Evolutionary conservation across 495 filamentous ascomycete species (phyloP).

Genomic region (Penicillium roqueforti): DNA sequence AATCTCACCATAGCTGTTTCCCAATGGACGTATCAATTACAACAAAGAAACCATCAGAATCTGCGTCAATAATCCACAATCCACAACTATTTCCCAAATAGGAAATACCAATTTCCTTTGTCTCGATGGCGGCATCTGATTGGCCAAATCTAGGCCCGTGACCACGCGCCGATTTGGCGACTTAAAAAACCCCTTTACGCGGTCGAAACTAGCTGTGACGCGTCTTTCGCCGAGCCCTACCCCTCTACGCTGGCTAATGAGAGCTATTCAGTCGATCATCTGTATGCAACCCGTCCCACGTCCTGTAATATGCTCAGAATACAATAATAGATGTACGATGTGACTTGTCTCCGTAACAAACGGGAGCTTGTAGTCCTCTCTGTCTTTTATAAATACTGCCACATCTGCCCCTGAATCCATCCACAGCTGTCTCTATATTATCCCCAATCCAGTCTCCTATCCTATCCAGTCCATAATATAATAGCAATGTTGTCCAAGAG

Average conservation of each 20-base stretch:
- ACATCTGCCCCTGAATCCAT: conserved; percentile 15
- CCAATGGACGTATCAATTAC: background rate
- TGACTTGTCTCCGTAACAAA: conserved; percentile 4
- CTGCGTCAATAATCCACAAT: background rate
- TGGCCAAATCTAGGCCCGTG: conserved; percentile 30
- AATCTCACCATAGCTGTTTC: background rate
- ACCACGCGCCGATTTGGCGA: conserved; percentile 43
- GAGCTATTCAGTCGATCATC: conserved; percentile 7
- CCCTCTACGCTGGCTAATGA: conserved; percentile 13
- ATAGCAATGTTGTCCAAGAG: conserved; percentile 32
- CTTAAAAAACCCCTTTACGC: conserved; percentile 31
- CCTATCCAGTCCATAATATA: conserved; percentile 3
- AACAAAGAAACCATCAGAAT: background rate
- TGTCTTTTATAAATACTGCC: conserved; percentile 4
- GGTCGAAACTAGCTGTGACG: conserved; percentile 34
- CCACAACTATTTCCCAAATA: background rate
- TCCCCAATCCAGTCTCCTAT: background rate
- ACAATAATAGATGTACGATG: background rate
- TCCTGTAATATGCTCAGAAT: conserved; percentile 9
- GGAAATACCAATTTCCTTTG: conserved; percentile 6
- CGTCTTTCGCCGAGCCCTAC: conserved; percentile 14
- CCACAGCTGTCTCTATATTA: background rate
- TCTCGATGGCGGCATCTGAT: conserved; percentile 9
- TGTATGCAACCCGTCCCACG: background rate
- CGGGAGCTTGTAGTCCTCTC: background rate